Base-by-base conservation (phyloP, 208 protist genomes). In the Angomonas ambiguus region DNA sequence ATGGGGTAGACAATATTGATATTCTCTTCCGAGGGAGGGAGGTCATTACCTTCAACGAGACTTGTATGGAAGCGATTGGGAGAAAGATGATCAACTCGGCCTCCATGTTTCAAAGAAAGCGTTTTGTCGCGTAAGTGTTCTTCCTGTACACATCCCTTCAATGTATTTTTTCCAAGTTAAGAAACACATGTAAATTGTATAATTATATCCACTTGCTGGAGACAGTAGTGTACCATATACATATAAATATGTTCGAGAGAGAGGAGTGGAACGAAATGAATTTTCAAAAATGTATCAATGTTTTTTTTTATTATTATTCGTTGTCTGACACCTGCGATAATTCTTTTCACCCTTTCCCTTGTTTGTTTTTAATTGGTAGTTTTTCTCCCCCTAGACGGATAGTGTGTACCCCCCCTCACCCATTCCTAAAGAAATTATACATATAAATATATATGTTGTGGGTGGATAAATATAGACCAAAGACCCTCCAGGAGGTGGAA, bases 401-500 rank as follows among this genome's bases (percentile, higher is more conserved):
- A n/a, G n/a, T n/a, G n/a, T n/a, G n/a, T n/a, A n/a, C n/a, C n/a
- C n/a, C n/a, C n/a, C n/a, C n/a, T n/a, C n/a, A n/a, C n/a, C n/a
- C n/a, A n/a, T n/a, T n/a, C n/a, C n/a, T n/a, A n/a, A n/a, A n/a
- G n/a, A n/a, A n/a, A n/a, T n/a, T n/a, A n/a, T n/a, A n/a, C n/a
- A n/a, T n/a, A 56, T 4, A 31, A 31, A 2, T 10, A 34, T 45
- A 30, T 27, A 98, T 98, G 93, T 73, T 99, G 59, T 99, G 97
- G 98, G 96, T 99, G 18, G 99, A 99, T 80, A 98, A 98, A 74
- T 92, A 99, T 79, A 86, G 98, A n/a, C 99, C 99, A 20, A 92
- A 86, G 30, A 87, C 79, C n/a, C 82, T 99, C 1, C 84, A 92
- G 11, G 76, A 97, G 45, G 79, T 99, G 27, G 90, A 98, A 63